These are phyloP conservation scores for Neopestalotiopsis clavispora DNA, from an alignment of 2,329 filamentous ascomycete species.

Conservation along the genomic window DNA sequence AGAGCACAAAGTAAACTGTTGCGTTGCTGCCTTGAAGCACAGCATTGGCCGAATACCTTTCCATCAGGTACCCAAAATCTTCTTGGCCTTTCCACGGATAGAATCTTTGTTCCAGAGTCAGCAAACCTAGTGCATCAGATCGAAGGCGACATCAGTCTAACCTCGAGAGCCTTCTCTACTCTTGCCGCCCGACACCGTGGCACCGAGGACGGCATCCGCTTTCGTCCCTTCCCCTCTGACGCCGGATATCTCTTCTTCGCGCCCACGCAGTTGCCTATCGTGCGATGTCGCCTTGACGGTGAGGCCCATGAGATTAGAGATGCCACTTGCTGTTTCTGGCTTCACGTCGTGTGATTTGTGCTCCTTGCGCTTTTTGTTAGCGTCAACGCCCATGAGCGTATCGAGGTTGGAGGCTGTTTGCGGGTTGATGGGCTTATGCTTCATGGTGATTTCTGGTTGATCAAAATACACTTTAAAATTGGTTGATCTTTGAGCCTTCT, in stretches of 20 bases:
- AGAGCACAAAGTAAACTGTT: neutral
- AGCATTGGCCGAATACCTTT: too few relatives aligned
- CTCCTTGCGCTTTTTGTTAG: neutral
- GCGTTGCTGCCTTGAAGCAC: neutral
- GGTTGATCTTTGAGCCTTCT: neutral
- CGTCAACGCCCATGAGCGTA: slow-evolving; percentile 9
- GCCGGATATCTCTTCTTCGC: neutral
- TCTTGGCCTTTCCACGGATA: neutral
- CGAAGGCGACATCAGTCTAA: neutral
- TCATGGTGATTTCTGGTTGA: neutral
- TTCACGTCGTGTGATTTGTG: neutral
- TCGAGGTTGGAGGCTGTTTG: neutral
- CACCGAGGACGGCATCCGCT: neutral
- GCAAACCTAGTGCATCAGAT: neutral
- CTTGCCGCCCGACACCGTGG: neutral
- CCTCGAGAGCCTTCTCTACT: neutral
- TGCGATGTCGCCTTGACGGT: slow-evolving; percentile 5
- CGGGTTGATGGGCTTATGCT: neutral
- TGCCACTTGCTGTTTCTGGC: neutral
- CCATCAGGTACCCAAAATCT: neutral
- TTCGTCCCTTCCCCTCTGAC: neutral
- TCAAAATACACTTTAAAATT: neutral
- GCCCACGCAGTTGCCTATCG: neutral
- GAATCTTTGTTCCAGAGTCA: neutral
- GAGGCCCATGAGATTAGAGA: slow-evolving; percentile 4